These are phyloP conservation scores for Inga laurina DNA, from an alignment of 306 rosid species.

Conservation along the genomic window DNA sequence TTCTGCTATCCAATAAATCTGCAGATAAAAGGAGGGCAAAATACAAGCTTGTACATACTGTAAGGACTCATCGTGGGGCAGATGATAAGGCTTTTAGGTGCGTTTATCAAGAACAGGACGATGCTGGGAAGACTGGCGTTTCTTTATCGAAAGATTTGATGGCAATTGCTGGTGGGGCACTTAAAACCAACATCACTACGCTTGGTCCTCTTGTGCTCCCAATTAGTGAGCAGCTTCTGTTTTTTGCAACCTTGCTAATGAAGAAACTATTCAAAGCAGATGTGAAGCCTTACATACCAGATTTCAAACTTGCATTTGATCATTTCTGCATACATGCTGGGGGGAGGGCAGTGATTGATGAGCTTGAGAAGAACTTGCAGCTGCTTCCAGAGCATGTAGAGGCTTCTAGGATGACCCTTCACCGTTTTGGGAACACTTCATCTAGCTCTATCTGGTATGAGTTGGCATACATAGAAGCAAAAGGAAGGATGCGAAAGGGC, in stretches of 20 bases:
- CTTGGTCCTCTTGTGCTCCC: slow-evolving; percentile 82
- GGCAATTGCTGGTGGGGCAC: slow-evolving; percentile 81
- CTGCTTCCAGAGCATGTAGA: slow-evolving; percentile 65
- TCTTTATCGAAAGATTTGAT: slow-evolving; percentile 75
- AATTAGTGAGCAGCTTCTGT: slow-evolving; percentile 77
- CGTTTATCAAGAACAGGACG: slow-evolving; percentile 76
- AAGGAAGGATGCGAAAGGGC: slow-evolving; percentile 69
- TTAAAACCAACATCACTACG: slow-evolving; percentile 70
- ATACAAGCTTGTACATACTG: slow-evolving; percentile 66
- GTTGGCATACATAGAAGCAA: slow-evolving; percentile 69
- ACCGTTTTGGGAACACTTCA: slow-evolving; percentile 80
- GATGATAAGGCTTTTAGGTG: slow-evolving; percentile 78
- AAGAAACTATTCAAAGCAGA: slow-evolving; percentile 53
- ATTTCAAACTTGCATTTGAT: slow-evolving; percentile 76
- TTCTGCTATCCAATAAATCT: slow-evolving; percentile 59
- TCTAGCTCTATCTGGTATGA: slow-evolving; percentile 91
- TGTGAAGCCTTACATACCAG: slow-evolving; percentile 74
- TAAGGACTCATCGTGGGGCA: slow-evolving; percentile 71
- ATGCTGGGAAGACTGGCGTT: slow-evolving; percentile 70
- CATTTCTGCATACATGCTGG: slow-evolving; percentile 88
- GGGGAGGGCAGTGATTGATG: slow-evolving; percentile 83
- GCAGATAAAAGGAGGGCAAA: slow-evolving; percentile 58
- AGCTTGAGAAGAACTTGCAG: slow-evolving; percentile 77
- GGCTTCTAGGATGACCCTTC: slow-evolving; percentile 85
- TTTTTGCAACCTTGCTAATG: slow-evolving; percentile 57